Base-by-base conservation (phyloP, 2,329 filamentous ascomycete species). In the Colletotrichum sidae region DNA sequence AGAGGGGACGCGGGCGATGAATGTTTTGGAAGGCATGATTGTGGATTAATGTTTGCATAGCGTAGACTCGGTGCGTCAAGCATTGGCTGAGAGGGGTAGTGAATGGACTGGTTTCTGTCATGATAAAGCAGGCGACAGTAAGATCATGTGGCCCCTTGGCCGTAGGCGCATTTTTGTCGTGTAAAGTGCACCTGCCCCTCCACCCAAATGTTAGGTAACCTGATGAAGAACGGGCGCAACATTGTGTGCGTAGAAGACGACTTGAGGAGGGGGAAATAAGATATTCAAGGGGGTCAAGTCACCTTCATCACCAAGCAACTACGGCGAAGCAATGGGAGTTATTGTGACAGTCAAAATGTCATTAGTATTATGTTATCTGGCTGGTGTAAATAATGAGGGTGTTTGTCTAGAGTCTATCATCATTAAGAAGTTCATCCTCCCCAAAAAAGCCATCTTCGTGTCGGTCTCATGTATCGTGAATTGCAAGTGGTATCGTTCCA, bases 1-100 rank as follows among this genome's bases (percentile, higher is more conserved):
- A 65, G 90, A 98, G 78, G 95, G 94, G 0, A 86, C 85, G 15
- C 87, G 88, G 72, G 96, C 94, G 0, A 89, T 97, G 86, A 85
- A 84, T 53, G 86, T 88, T 6, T 79, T 99, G 58, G 93, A 96
- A 77, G 91, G 90, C 2, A 81, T 97, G 65, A 82, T 91, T 55
- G 81, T 83, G 2, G 85, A 86, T 54, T 83, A 68, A 74, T 42
- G 35, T 63, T 55, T 52, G 52, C 58, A 57, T 57, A 57, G 59
- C 63, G 42, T 57, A 66, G 34, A 54, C 38, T 25, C 25, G 25
- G 35, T 44, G n/a, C 42, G 33, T 17, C 54, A 51, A 61, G 42
- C 61, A 62, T 56, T 53, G 47, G 38, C 17, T 56, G 38, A 15
- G 39, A 51, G n/a, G 42, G 12, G 45, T 62, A 45, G 56, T 63